Conservation (phyloP, 768 basidiomycete genomes). For the Lactarius evosmus region DNA sequence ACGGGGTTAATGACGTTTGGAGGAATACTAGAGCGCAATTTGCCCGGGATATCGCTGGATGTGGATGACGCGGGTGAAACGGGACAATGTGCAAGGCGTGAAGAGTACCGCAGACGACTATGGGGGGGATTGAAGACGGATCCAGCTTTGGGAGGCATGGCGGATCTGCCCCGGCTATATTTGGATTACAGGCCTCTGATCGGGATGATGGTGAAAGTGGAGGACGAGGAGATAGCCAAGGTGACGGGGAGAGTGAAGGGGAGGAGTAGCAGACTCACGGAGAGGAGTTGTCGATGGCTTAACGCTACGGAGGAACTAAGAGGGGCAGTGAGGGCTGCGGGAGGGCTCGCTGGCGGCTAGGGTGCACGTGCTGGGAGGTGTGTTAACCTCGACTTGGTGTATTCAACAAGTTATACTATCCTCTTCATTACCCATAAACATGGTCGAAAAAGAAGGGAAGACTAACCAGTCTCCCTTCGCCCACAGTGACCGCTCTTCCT, state of each 20-base stretch:
- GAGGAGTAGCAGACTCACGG: conserved; percentile 42
- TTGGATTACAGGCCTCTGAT: conserved; percentile 72
- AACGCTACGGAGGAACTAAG: conserved; percentile 37
- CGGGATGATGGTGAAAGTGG: conserved; percentile 58
- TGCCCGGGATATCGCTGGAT: conserved; percentile 3
- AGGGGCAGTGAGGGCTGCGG: conserved; percentile 25
- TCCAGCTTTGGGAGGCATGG: conserved; percentile 33
- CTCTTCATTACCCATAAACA: conserved; percentile 19
- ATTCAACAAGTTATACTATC: conserved; percentile 6
- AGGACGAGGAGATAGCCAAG: conserved; percentile 51
- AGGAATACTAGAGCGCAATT: conserved; percentile 12
- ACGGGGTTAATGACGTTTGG: conserved; percentile 10
- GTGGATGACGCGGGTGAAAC: conserved; percentile 10
- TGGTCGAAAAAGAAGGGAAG: conserved; percentile 28
- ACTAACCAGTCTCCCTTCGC: conserved; percentile 23
- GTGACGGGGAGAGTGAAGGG: conserved; percentile 23
- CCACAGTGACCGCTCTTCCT: conserved; percentile 20
- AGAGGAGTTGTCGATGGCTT: conserved; percentile 51
- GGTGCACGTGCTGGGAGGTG: conserved; percentile 22
- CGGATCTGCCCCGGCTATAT: conserved; percentile 45
- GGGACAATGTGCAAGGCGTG: conserved; percentile 9
- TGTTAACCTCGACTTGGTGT: conserved; percentile 1
- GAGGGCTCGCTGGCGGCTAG: conserved; percentile 17
- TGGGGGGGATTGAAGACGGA: conserved; percentile 48
- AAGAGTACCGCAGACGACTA: conserved; percentile 23